Percentiles rank a stretch among this genome's conserved stretches.
Evolutionary conservation across 148 eudicot genomes (phyloP).

Genomic region (Drosera capensis): DNA sequence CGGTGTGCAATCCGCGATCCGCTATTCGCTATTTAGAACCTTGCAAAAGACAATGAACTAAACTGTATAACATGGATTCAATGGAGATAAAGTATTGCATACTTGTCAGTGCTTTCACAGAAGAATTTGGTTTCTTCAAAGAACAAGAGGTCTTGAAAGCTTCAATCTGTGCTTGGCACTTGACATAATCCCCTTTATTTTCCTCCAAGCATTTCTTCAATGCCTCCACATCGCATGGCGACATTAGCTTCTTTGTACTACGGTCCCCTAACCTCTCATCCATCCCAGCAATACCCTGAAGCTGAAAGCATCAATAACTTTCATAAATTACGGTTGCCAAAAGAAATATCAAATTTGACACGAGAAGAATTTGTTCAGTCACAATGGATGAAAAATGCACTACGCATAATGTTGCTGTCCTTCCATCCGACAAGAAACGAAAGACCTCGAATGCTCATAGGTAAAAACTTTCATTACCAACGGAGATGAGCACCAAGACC

Average conservation of each 20-base stretch:
- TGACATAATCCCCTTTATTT: constrained; percentile 65
- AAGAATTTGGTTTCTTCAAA: constrained; percentile 20
- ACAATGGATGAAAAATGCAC: too few relatives aligned
- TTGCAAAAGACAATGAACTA: too few relatives aligned
- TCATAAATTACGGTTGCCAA: too few relatives aligned
- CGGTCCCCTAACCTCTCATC: constrained; percentile 18
- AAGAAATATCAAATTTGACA: too few relatives aligned
- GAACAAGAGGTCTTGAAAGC: constrained; percentile 79
- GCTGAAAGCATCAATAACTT: neutral
- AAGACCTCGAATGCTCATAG: too few relatives aligned
- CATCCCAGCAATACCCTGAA: constrained; percentile 9
- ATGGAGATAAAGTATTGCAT: neutral
- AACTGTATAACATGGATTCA: neutral
- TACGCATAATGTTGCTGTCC: too few relatives aligned
- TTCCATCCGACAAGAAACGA: too few relatives aligned
- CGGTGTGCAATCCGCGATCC: too few relatives aligned
- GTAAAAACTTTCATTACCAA: too few relatives aligned
- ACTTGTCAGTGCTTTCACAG: neutral
- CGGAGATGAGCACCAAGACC: too few relatives aligned
- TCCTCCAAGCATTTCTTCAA: constrained; percentile 80
- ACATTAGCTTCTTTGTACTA: constrained; percentile 31
- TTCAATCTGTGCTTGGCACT: constrained; percentile 72
- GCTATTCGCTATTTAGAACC: too few relatives aligned
- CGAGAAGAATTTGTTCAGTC: too few relatives aligned
- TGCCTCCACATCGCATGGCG: constrained; percentile 74